Percentiles rank a stretch among this genome's conserved stretches.
Conservation (phyloP, 2,329 filamentous ascomycete genomes). For the Boeremia exigua region DNA sequence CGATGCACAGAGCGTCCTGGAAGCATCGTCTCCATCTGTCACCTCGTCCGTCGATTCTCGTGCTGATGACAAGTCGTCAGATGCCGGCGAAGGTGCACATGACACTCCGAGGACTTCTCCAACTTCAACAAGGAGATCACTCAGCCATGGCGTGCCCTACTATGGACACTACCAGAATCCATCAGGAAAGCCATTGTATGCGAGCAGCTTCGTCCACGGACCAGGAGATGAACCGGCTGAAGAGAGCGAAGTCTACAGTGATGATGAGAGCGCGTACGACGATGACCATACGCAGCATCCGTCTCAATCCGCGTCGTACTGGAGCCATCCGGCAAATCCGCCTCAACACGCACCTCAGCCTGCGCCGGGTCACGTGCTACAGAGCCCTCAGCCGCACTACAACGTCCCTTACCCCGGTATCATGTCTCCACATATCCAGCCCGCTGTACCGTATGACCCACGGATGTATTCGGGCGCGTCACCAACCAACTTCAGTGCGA, state of each 20-base stretch:
- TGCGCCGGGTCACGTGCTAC: slow-evolving; percentile 40
- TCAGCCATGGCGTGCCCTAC: slow-evolving; percentile 18
- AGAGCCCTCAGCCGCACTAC: slow-evolving; percentile 45
- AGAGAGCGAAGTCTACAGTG: slow-evolving; percentile 27
- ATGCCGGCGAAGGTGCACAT: slow-evolving; percentile 26
- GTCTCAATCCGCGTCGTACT: slow-evolving; percentile 28
- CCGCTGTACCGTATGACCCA: slow-evolving; percentile 40
- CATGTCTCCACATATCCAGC: slow-evolving; percentile 30
- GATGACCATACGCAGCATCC: slow-evolving; percentile 20
- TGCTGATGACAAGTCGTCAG: slow-evolving; percentile 31
- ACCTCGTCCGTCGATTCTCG: slow-evolving; percentile 26
- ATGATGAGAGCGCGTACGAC: slow-evolving; percentile 22
- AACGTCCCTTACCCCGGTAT: slow-evolving; percentile 37
- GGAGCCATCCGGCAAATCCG: slow-evolving; percentile 31
- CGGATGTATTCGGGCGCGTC: slow-evolving; percentile 34
- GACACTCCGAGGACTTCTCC: slow-evolving; percentile 42
- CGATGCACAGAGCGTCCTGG: slow-evolving; percentile 19
- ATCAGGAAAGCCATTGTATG: slow-evolving; percentile 40
- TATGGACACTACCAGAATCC: slow-evolving; percentile 17
- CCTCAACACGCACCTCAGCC: slow-evolving; percentile 34
- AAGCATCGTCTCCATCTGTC: slow-evolving; percentile 30
- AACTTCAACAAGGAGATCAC: slow-evolving; percentile 28
- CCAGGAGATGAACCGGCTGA: slow-evolving; percentile 26
- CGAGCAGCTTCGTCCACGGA: slow-evolving; percentile 41
- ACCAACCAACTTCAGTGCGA: slow-evolving; percentile 27